Percentiles rank a stretch among this genome's conserved stretches.
These are phyloP conservation scores for Tylopilus subfusipes DNA, from an alignment of 768 basidiomycete genomes.

Conservation along the genomic window DNA sequence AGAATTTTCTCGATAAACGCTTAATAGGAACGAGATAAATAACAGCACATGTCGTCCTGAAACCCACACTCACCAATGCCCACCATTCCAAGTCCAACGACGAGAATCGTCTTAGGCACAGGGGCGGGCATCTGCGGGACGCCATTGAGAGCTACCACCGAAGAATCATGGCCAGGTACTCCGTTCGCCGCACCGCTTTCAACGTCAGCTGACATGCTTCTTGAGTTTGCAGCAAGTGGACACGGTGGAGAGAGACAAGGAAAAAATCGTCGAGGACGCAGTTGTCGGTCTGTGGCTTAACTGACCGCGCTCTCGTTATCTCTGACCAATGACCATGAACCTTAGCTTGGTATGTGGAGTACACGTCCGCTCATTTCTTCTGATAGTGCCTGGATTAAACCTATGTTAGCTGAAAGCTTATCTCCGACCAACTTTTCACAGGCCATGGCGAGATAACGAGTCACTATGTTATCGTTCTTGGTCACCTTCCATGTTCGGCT, in stretches of 20 bases:
- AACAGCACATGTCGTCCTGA: neutral
- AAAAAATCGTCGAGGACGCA: neutral
- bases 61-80: constrained; percentile 4
- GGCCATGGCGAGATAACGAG: neutral
- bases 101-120: constrained; percentile 2
- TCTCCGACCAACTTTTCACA: neutral
- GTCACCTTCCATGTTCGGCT: neutral
- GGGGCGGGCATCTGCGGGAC: neutral
- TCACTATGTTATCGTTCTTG: neutral
- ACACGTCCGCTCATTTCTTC: neutral
- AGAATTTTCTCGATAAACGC: constrained; percentile 72
- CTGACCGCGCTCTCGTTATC: constrained; percentile 1
- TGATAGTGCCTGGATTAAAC: neutral
- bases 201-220: neutral
- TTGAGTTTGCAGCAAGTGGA: neutral
- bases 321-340: neutral
- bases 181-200: neutral
- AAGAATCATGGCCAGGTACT: neutral
- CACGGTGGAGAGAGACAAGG: neutral
- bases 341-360: neutral
- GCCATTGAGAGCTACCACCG: too few species aligned
- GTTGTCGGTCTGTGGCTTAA: neutral
- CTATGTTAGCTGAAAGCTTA: neutral
- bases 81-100: constrained; percentile 10
- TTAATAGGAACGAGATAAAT: neutral